These are phyloP conservation scores for Hortaea sp. DNA, from an alignment of 2,329 filamentous ascomycete genomes.

Conservation along the genomic window DNA sequence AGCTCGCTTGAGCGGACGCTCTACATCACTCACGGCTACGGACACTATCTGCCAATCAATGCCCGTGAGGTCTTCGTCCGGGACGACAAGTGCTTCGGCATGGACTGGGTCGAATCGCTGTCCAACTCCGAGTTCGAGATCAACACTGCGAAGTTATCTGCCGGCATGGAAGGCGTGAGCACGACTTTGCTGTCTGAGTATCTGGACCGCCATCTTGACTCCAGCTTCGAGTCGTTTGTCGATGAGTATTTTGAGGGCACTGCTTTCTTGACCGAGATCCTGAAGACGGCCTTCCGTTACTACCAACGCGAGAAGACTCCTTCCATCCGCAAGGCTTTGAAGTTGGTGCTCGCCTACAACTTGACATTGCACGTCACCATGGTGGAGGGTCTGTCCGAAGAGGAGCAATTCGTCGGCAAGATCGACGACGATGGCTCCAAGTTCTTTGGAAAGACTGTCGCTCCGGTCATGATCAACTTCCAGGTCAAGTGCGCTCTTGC, in stretches of 20 bases:
- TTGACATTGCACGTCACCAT: conserved; percentile 89
- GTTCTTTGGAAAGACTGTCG: conserved; percentile 80
- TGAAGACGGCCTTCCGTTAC: conserved; percentile 91
- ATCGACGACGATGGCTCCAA: conserved; percentile 80
- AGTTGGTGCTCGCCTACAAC: conserved; percentile 92
- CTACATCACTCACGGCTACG: conserved; percentile 95
- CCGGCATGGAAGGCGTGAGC: conserved; percentile 80
- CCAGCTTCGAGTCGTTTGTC: conserved; percentile 84
- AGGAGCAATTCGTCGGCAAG: conserved; percentile 67
- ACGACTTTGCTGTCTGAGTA: conserved; percentile 76
- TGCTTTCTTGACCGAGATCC: conserved; percentile 86
- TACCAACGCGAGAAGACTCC: conserved; percentile 80
- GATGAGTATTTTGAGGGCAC: conserved; percentile 95
- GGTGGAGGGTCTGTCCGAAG: conserved; percentile 78
- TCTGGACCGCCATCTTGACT: conserved; percentile 88
- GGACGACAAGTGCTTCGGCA: conserved; percentile 83
- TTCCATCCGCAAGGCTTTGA: conserved; percentile 88
- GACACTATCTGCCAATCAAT: conserved; percentile 83
- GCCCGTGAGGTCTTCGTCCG: conserved; percentile 88
- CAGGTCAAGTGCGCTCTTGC: conserved; percentile 96
- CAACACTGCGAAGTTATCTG: conserved; percentile 78
- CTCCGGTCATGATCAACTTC: conserved; percentile 99
- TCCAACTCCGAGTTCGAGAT: conserved; percentile 73
- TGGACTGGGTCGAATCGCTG: conserved; percentile 85
- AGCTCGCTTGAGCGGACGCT: conserved; percentile 53